Conservation (phyloP, 176 grass and related monocot species). For the Aegilops umbellulata region DNA sequence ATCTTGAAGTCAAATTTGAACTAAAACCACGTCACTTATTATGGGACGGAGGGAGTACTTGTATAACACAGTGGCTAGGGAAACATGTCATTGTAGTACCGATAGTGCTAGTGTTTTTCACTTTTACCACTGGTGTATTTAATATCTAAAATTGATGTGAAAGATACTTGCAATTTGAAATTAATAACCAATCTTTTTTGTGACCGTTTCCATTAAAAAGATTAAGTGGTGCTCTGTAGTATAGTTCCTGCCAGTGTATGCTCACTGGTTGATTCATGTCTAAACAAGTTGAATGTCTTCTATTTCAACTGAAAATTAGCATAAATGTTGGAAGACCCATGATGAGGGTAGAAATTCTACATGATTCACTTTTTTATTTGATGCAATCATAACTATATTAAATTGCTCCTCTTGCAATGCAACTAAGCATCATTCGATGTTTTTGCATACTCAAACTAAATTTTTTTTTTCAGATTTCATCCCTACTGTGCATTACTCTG, state of each 20-base stretch:
- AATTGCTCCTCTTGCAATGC: neutral
- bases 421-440: neutral
- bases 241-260: neutral
- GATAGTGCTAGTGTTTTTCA: neutral
- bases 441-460: slow-evolving; percentile 14
- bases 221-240: neutral
- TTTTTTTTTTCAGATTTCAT: slow-evolving; percentile 55
- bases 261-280: neutral
- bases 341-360: neutral
- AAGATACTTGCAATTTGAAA: neutral
- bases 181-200: neutral
- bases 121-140: neutral
- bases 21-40: no score
- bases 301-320: neutral
- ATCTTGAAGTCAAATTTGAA: slow-evolving; percentile 7
- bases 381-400: neutral
- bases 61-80: neutral
- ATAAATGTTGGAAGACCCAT: neutral
- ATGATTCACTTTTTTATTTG: slow-evolving; percentile 1
- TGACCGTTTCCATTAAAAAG: neutral
- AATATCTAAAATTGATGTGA: neutral
- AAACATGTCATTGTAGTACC: neutral
- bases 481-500: slow-evolving; percentile 43
- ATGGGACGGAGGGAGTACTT: neutral
- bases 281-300: neutral